Conservation (phyloP, 345 rosid genomes). For the Aquilaria yunnanensis region DNA sequence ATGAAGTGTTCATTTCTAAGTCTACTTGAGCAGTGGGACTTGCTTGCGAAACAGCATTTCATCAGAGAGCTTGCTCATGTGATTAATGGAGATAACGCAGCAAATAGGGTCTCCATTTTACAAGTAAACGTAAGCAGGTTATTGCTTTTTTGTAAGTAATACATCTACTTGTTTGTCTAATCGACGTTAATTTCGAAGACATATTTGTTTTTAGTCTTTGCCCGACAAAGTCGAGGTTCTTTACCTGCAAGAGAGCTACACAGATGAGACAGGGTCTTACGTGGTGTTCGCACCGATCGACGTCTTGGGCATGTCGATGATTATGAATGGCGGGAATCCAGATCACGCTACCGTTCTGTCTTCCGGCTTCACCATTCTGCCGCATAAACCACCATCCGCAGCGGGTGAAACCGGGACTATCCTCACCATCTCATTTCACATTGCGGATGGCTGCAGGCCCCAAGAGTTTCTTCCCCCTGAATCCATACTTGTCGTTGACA, state of each 20-base stretch:
- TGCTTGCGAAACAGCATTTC: constrained; percentile 10
- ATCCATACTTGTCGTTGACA: not conserved
- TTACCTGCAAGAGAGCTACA: constrained; percentile 37
- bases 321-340: constrained; percentile 29
- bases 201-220: not conserved
- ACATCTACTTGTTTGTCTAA: not conserved
- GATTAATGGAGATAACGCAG: constrained; percentile 16
- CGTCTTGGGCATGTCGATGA: constrained; percentile 1
- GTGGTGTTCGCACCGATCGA: constrained; percentile 39
- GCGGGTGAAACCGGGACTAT: constrained; percentile 20
- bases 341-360: constrained; percentile 22
- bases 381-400: constrained; percentile 12
- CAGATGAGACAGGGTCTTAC: constrained; percentile 16
- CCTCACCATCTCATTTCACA: constrained; percentile 26
- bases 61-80: constrained; percentile 24
- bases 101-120: constrained; percentile 23
- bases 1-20: not conserved
- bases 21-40: constrained; percentile 37
- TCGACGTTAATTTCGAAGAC: not conserved
- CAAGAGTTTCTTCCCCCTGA: constrained; percentile 7
- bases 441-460: constrained; percentile 9
- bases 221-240: constrained; percentile 3
- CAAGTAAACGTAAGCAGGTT: constrained; percentile 25
- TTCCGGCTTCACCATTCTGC: constrained; percentile 41
- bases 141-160: not conserved